phyloP scores from a whole-genome alignment of 2,329 filamentous ascomycete species.

The Dactylellina sp. region DNA sequence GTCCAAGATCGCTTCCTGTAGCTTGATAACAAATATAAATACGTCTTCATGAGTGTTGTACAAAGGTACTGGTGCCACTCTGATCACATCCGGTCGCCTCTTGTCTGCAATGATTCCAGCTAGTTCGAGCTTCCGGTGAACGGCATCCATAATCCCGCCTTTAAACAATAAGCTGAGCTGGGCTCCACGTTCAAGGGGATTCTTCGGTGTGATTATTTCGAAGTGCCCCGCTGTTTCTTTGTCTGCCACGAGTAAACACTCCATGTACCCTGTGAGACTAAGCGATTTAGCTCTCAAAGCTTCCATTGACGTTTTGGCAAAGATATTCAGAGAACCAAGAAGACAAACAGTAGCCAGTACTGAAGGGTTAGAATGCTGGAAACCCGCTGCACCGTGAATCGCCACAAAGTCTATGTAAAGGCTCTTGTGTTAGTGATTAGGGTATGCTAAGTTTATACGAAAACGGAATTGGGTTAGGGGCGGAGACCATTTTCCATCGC shows the following conservation, averaged over 20 bases:
- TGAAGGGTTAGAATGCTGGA: conserved; percentile 85
- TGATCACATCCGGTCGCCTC: conserved; percentile 84
- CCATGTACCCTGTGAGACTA: conserved; percentile 79
- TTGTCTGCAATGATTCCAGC: conserved; percentile 83
- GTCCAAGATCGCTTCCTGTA: conserved; percentile 61
- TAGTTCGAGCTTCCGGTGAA: conserved; percentile 74
- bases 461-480: background rate
- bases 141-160: conserved; percentile 76
- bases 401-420: conserved; percentile 67
- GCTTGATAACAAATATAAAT: conserved; percentile 69
- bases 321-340: conserved; percentile 78
- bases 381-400: conserved; percentile 81
- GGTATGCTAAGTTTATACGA: background rate
- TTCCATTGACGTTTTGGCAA: conserved; percentile 76
- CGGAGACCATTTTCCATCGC: conserved; percentile 77
- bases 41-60: conserved; percentile 86
- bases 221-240: conserved; percentile 64
- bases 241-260: conserved; percentile 67
- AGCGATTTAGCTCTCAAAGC: conserved; percentile 78
- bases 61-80: conserved; percentile 83
- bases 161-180: conserved; percentile 80
- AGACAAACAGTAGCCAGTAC: conserved; percentile 82
- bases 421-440: background rate
- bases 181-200: conserved; percentile 76
- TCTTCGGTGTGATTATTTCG: conserved; percentile 76